Conservation (phyloP, 306 rosid species). For the Trifolium fragiferum region DNA sequence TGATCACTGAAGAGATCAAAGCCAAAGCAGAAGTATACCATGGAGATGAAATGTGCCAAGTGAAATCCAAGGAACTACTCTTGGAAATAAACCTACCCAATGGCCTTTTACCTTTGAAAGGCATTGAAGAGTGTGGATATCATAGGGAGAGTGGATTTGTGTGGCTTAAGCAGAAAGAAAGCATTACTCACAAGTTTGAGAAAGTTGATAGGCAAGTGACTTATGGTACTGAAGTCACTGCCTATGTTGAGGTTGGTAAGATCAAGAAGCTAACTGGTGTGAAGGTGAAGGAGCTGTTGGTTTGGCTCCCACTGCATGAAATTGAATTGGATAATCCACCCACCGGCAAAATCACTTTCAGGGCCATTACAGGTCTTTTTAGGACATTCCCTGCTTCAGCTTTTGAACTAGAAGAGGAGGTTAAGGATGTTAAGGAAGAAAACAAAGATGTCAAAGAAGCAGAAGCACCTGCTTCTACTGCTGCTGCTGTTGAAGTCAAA, state of each 20-base stretch:
- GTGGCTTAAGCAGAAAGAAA: slow-evolving; percentile 87
- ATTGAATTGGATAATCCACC: slow-evolving; percentile 76
- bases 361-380: slow-evolving; percentile 63
- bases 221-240: slow-evolving; percentile 81
- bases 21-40: slow-evolving; percentile 74
- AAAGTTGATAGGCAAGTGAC: slow-evolving; percentile 70
- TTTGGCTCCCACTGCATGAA: slow-evolving; percentile 76
- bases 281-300: slow-evolving; percentile 78
- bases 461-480: slow-evolving; percentile 9
- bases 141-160: slow-evolving; percentile 85
- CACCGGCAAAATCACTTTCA: slow-evolving; percentile 70
- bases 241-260: slow-evolving; percentile 65
- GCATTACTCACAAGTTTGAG: slow-evolving; percentile 73
- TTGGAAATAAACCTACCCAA: slow-evolving; percentile 71
- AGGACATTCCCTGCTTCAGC: slow-evolving; percentile 70
- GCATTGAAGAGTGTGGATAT: slow-evolving; percentile 82
- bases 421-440: slow-evolving; percentile 41
- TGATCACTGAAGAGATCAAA: slow-evolving; percentile 56
- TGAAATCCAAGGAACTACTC: slow-evolving; percentile 61
- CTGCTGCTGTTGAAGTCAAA: slow-evolving; percentile 44
- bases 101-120: slow-evolving; percentile 79
- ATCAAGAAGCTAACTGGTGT: slow-evolving; percentile 97
- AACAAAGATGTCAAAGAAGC: slow-evolving; percentile 35
- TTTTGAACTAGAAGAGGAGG: slow-evolving; percentile 61
- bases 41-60: slow-evolving; percentile 75